Evolutionary conservation across 768 basidiomycete species (phyloP).

Genomic region (Podaxis carcinomalis): DNA sequence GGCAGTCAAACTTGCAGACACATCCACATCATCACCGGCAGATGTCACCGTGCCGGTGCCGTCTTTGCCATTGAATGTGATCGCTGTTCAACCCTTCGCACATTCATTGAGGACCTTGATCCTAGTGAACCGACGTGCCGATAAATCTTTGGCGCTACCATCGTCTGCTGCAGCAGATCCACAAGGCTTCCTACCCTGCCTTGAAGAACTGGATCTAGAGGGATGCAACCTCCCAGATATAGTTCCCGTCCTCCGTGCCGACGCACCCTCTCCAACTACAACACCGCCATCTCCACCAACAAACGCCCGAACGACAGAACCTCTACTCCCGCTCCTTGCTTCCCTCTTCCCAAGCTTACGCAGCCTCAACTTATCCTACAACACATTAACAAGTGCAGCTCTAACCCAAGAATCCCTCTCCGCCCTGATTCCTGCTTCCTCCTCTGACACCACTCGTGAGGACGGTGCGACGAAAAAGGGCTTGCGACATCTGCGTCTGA

Average conservation of each 20-base stretch:
- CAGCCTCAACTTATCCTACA: conserved; percentile 75
- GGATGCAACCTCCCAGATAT: conserved; percentile 65
- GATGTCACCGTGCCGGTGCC: conserved; percentile 61
- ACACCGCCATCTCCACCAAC: conserved; percentile 30
- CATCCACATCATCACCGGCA: conserved; percentile 18
- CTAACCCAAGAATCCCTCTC: conserved; percentile 46
- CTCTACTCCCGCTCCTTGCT: conserved; percentile 54
- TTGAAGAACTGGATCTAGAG: conserved; percentile 74
- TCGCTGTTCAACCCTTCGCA: conserved; percentile 58
- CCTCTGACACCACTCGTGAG: neutral
- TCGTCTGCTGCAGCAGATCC: conserved; percentile 22
- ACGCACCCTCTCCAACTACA: conserved; percentile 19
- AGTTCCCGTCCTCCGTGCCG: conserved; percentile 42
- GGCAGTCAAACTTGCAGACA: conserved; percentile 25
- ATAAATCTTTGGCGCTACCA: conserved; percentile 60
- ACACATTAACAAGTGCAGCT: conserved; percentile 52
- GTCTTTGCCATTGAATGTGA: conserved; percentile 61
- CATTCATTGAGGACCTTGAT: conserved; percentile 52
- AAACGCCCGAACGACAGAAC: conserved; percentile 38
- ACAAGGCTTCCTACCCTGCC: conserved; percentile 47
- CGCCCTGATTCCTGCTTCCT: conserved; percentile 45
- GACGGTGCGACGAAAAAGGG: conserved; percentile 36
- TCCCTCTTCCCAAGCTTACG: conserved; percentile 67
- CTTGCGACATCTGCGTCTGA: conserved; percentile 59
- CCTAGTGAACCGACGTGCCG: conserved; percentile 62